phyloP scores from a whole-genome alignment of 257 asterid species.

The Handroanthus guayacan region DNA sequence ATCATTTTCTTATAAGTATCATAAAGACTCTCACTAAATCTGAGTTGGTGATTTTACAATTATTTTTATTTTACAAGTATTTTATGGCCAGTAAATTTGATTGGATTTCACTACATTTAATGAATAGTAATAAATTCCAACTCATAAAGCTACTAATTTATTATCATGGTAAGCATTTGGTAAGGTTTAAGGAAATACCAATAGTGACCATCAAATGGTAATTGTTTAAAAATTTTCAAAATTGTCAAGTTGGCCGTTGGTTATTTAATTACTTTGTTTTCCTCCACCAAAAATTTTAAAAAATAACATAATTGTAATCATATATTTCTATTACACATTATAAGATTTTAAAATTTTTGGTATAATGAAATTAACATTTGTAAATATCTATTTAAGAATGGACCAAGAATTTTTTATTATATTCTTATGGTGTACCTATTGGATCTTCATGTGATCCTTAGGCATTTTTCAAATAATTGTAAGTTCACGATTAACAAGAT shows the following conservation, averaged over 20 bases:
- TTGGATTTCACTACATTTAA: background rate
- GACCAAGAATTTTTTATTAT: no score
- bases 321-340: background rate
- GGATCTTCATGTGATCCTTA: no score
- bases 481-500: no score
- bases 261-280: background rate
- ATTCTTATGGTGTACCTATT: no score
- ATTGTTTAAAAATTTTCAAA: background rate
- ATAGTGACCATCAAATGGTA: background rate
- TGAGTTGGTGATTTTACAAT: background rate
- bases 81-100: background rate
- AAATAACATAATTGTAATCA: background rate
- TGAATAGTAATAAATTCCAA: background rate
- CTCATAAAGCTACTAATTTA: background rate
- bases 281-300: background rate
- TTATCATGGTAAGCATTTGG: background rate
- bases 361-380: no score
- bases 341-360: background rate
- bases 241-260: background rate
- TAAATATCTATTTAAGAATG: no score
- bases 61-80: background rate
- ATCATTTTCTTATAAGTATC: background rate
- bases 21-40: background rate
- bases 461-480: no score
- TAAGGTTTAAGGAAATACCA: conserved; percentile 4